These are phyloP conservation scores for Ceratocystiopsis brevicomis DNA, from an alignment of 2,329 filamentous ascomycete genomes.

Conservation along the genomic window DNA sequence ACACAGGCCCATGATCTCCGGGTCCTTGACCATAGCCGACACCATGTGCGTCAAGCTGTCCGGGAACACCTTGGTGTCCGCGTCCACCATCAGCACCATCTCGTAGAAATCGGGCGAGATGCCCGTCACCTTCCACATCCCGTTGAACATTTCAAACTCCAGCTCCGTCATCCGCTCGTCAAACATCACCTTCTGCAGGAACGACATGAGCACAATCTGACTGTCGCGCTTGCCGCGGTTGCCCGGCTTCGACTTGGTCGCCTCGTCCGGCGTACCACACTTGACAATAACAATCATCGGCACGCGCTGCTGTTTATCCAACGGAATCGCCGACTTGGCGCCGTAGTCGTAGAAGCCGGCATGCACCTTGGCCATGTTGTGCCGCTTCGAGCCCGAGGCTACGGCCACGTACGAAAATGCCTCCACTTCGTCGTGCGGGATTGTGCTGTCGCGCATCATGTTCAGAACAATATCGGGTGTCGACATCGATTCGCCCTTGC, in stretches of 20 bases:
- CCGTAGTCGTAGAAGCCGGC: slow-evolving; percentile 98
- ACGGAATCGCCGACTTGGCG: slow-evolving; percentile 53
- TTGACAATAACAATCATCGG: slow-evolving; percentile 97
- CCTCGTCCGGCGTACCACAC: slow-evolving; percentile 81
- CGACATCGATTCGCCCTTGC: slow-evolving; percentile 66
- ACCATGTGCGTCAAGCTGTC: slow-evolving; percentile 98
- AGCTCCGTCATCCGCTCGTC: slow-evolving; percentile 99
- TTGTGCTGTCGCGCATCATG: slow-evolving; percentile 88
- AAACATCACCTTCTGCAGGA: slow-evolving; percentile 99
- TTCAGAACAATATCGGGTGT: slow-evolving; percentile 78
- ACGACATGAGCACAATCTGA: slow-evolving; percentile 98
- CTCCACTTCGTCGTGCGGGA: slow-evolving; percentile 63
- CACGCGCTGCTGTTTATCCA: slow-evolving; percentile 83
- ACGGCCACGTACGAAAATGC: slow-evolving; percentile 94
- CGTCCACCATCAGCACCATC: slow-evolving; percentile 95
- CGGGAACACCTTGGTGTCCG: slow-evolving; percentile 97
- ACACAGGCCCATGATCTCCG: slow-evolving; percentile 96
- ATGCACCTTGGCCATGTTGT: slow-evolving; percentile 99
- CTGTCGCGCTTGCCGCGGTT: slow-evolving; percentile 98
- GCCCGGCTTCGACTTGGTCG: slow-evolving; percentile 65
- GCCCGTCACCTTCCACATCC: slow-evolving; percentile 94
- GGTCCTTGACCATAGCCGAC: slow-evolving; percentile 96
- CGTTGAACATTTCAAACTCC: slow-evolving; percentile 99
- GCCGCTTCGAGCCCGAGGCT: slow-evolving; percentile 83
- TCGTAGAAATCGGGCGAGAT: slow-evolving; percentile 98